Base-by-base conservation (phyloP, 352 stramenopile species). In the Phytophthora fragariae region DNA sequence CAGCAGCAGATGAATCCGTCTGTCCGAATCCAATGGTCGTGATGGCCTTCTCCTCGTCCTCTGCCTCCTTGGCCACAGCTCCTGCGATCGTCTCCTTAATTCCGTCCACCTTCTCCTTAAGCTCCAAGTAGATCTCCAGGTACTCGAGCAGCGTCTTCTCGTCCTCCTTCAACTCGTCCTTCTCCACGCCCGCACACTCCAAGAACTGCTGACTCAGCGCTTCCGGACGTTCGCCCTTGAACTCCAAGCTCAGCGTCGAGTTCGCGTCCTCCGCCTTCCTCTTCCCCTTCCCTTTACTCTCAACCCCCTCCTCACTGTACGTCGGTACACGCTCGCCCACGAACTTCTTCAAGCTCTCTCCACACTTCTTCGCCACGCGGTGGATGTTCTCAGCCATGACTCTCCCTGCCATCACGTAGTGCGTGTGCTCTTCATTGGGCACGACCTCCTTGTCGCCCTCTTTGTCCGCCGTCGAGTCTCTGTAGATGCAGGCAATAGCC, bases 341-440 rank as follows among this genome's bases (percentile, higher is more conserved):
- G 76, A 96, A 94, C 59, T 75, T 62, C 50, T 84, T 73, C 46
- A 93, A 27, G 27, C 80, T 74, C 12, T 77, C 17, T 0, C 75
- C 62, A 49, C 87, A 92, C 27, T 75, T 57, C 6, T 70, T 50
- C 0, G 76, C 85, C 24, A 89, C 75, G 14, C 86, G 87, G 72
- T 93, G 81, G 57, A 95, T 84, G 71, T 96, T 96, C 56, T 92
- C 82, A 1, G 83, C 77, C 89, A 96, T 96, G 10, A 96, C 83
- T 2, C 80, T 84, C 10, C 89, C 89, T 7, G 89, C 89, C 44
- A 93, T 82, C 21, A 94, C 88, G 75, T 96, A 96, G 74, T 93
- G 93, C 65, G 79, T 79, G n/a, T 94, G 71, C 39, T 89, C 89
- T 54, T 92, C 80, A 19, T 68, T 80, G 3, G 72, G 56, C 24